These are phyloP conservation scores for Anisodus acutangulus DNA, from an alignment of 257 asterid genomes.

Conservation along the genomic window DNA sequence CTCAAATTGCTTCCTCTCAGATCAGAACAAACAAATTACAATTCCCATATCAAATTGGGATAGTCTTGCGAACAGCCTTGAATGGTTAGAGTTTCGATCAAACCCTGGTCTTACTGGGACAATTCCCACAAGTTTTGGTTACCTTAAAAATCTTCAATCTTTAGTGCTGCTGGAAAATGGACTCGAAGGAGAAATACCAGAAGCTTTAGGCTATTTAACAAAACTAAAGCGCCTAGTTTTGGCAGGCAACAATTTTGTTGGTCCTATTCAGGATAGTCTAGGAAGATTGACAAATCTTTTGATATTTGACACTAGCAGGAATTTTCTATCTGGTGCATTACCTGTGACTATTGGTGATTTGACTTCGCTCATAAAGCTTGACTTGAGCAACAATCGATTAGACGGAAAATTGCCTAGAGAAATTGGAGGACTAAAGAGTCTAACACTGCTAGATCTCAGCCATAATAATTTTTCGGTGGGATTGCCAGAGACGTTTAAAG, in stretches of 20 bases:
- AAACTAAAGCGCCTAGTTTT: conserved; percentile 35
- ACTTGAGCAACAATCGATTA: conserved; percentile 39
- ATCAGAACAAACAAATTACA: conserved; percentile 28
- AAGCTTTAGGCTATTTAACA: conserved; percentile 32
- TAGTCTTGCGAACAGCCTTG: conserved; percentile 32
- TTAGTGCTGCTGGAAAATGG: conserved; percentile 41
- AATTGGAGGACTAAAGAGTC: conserved; percentile 34
- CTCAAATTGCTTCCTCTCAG: conserved; percentile 42
- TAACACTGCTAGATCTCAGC: conserved; percentile 39
- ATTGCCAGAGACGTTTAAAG: conserved; percentile 26
- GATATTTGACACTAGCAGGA: conserved; percentile 42
- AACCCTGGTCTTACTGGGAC: conserved; percentile 39
- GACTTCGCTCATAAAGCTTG: conserved; percentile 41
- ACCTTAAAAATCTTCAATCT: conserved; percentile 36
- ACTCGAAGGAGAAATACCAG: conserved; percentile 41
- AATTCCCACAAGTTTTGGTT: conserved; percentile 38
- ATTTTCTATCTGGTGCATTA: conserved; percentile 35
- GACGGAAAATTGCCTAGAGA: conserved; percentile 37
- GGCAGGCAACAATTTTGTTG: conserved; percentile 38
- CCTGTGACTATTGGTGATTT: conserved; percentile 38
- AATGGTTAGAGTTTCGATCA: conserved; percentile 40
- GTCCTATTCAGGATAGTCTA: conserved; percentile 35
- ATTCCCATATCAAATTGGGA: conserved; percentile 38
- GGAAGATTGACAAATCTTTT: conserved; percentile 38
- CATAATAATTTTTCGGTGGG: conserved; percentile 39